A percentile compares a stretch with the other conserved stretches of the same genome.
phyloP scores from a whole-genome alignment of 257 asterid genomes.

The Marsdenia floribunda region DNA sequence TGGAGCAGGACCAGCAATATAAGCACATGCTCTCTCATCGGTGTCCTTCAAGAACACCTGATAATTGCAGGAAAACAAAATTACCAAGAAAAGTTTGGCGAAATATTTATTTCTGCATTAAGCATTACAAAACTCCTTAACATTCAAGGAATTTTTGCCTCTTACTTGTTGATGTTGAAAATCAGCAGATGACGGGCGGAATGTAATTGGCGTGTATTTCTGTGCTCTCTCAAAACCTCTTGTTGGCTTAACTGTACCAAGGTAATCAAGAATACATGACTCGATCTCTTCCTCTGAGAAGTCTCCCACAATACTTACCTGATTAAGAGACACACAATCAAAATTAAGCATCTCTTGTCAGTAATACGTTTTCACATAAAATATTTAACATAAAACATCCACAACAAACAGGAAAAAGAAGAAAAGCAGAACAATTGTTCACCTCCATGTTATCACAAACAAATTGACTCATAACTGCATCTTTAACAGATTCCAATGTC shows the following conservation, averaged over 20 bases:
- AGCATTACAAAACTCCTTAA: background rate
- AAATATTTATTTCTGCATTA: constrained; percentile 2
- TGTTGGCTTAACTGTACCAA: constrained; percentile 79
- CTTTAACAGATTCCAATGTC: constrained; percentile 73
- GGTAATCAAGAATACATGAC: constrained; percentile 87
- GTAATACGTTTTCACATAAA: constrained; percentile 8
- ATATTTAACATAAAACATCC: constrained; percentile 4
- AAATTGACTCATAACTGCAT: constrained; percentile 95
- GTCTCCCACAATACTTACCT: constrained; percentile 99
- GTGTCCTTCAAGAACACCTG: constrained; percentile 97
- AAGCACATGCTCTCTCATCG: constrained; percentile 99
- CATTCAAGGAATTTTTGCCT: constrained; percentile 9
- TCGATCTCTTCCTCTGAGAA: constrained; percentile 94
- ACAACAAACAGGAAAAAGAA: background rate
- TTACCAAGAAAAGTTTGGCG: background rate
- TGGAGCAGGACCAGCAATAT: constrained; percentile 98
- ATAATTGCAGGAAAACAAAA: constrained; percentile 19
- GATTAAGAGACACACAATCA: constrained; percentile 22
- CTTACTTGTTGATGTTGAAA: constrained; percentile 93
- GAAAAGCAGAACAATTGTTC: constrained; percentile 2
- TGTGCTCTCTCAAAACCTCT: constrained; percentile 65
- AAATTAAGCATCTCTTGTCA: constrained; percentile 16
- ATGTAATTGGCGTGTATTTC: constrained; percentile 60
- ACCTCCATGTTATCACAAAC: constrained; percentile 98
- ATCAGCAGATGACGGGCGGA: constrained; percentile 58